Percentiles rank a stretch among this genome's conserved stretches.
Conservation (phyloP, 345 rosid genomes). For the Murraya paniculata region DNA sequence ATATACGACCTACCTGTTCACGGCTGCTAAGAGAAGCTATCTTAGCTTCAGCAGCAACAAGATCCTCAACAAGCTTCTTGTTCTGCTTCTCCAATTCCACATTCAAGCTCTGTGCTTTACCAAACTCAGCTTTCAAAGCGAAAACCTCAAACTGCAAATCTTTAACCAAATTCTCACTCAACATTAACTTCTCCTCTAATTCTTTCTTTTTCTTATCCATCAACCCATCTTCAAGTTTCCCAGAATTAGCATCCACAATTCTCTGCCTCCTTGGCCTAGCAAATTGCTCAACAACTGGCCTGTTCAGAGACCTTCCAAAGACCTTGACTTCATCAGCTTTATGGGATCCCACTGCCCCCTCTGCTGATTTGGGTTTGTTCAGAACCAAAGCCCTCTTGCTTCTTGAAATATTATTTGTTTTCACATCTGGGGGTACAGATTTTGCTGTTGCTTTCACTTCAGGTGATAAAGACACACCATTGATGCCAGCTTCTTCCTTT, state of each 20-base stretch:
- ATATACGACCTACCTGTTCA: constrained; percentile 36
- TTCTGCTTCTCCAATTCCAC: constrained; percentile 50
- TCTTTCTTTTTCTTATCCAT: constrained; percentile 36
- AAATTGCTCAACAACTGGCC: constrained; percentile 47
- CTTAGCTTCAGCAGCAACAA: constrained; percentile 61
- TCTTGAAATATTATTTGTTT: constrained; percentile 21
- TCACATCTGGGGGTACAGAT: constrained; percentile 40
- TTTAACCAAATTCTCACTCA: constrained; percentile 50
- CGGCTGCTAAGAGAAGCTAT: constrained; percentile 42
- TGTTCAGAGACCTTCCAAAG: constrained; percentile 29
- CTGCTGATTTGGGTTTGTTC: constrained; percentile 49
- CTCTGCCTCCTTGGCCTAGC: constrained; percentile 47
- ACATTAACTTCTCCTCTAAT: constrained; percentile 48
- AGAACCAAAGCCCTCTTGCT: constrained; percentile 38
- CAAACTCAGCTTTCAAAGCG: constrained; percentile 54
- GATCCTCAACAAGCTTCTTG: constrained; percentile 54
- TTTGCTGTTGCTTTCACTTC: constrained; percentile 31
- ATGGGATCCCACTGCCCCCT: constrained; percentile 32
- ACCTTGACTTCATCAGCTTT: constrained; percentile 27
- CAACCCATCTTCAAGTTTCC: constrained; percentile 27
- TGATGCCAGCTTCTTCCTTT: constrained; percentile 22
- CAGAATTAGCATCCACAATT: neutral
- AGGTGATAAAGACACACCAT: neutral
- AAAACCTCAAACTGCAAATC: constrained; percentile 56
- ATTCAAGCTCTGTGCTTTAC: constrained; percentile 52